A percentile compares a stretch with the other conserved stretches of the same genome.
Conservation (phyloP, 345 rosid genomes). For the Heritiera fomes region DNA sequence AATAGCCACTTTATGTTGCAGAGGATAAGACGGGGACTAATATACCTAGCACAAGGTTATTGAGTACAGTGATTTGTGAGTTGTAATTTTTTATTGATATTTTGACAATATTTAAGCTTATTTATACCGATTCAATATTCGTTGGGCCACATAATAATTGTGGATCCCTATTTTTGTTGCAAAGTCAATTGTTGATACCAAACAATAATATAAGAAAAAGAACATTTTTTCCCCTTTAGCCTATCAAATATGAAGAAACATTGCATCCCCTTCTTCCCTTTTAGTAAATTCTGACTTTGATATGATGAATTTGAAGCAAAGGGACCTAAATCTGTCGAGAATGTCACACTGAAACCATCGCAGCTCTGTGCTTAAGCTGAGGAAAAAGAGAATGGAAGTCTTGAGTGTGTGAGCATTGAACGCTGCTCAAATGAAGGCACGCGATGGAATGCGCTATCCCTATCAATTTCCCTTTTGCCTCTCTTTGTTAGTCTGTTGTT, state of each 20-base stretch:
- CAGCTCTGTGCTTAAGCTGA: too few species aligned
- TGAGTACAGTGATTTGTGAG: conserved; percentile 40
- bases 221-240: too few species aligned
- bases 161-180: conserved; percentile 28
- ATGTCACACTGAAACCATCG: too few species aligned
- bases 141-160: conserved; percentile 31
- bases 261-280: too few species aligned
- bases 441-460: background rate
- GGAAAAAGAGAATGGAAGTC: too few species aligned
- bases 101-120: background rate
- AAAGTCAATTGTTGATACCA: background rate
- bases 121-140: conserved; percentile 29
- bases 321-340: too few species aligned
- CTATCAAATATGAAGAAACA: too few species aligned
- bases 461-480: background rate
- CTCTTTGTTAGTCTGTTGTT: background rate
- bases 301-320: background rate
- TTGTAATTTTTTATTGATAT: background rate
- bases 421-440: background rate
- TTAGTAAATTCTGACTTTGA: background rate
- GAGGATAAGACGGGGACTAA: conserved; percentile 81
- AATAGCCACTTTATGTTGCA: conserved; percentile 27
- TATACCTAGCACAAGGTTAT: conserved; percentile 67
- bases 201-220: too few species aligned
- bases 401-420: too few species aligned